Percentiles rank a stretch among this genome's conserved stretches.
These are phyloP conservation scores for Grosmannia huntii DNA, from an alignment of 2,329 filamentous ascomycete species.

Conservation along the genomic window DNA sequence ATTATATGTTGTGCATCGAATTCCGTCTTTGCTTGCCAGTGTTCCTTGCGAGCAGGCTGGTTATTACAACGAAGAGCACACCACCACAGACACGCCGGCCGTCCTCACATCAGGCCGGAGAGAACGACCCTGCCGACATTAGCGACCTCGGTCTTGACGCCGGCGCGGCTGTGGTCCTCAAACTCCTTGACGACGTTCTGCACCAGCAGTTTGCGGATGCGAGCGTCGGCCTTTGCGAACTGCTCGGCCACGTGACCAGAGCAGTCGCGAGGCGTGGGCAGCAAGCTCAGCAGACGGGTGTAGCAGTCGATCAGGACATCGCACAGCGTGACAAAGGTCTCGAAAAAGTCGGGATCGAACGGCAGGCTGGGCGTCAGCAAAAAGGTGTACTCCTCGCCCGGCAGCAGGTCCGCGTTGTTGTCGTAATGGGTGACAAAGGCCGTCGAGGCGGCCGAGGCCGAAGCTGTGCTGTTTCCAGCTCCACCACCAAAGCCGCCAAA, in stretches of 20 bases:
- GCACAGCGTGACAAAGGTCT: constrained; percentile 90
- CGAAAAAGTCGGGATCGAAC: constrained; percentile 94
- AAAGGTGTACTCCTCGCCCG: constrained; percentile 78
- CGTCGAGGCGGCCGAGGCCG: constrained; percentile 14
- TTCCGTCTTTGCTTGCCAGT: too few species aligned
- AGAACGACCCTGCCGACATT: constrained; percentile 82
- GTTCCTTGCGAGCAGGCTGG: too few species aligned
- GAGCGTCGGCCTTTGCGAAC: constrained; percentile 80
- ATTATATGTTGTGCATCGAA: too few species aligned
- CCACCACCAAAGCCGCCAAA: constrained; percentile 19
- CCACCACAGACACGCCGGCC: neutral
- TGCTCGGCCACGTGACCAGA: constrained; percentile 61
- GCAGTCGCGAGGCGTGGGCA: constrained; percentile 65
- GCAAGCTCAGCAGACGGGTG: constrained; percentile 58
- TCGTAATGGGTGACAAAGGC: constrained; percentile 31
- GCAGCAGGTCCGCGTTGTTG: constrained; percentile 53
- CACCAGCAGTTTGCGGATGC: constrained; percentile 78
- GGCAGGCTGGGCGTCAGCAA: constrained; percentile 84
- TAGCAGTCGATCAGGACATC: constrained; percentile 93
- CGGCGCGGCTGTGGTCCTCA: constrained; percentile 68
- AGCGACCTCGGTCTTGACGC: constrained; percentile 66
- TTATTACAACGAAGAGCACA: neutral
- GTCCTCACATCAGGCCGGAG: constrained; percentile 62
- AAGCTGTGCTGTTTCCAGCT: constrained; percentile 9
- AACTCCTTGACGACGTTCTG: constrained; percentile 83